Evolutionary conservation across 805 yeast species (phyloP).

Genomic region (Ogataea populi-albae): DNA sequence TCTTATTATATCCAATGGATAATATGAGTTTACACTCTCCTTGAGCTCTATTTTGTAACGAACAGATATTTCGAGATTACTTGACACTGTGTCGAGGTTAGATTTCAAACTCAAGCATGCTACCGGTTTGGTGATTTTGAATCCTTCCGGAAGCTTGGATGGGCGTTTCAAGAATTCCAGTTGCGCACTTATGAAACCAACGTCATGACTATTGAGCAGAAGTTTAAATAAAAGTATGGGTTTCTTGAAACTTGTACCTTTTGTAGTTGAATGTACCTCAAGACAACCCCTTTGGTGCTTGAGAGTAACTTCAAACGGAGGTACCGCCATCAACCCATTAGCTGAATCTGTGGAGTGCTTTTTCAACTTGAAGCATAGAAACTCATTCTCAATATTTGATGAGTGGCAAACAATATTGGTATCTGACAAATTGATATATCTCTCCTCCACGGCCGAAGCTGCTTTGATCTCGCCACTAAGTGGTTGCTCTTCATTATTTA

Average conservation of each 20-base stretch:
- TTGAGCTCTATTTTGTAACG: constrained; percentile 9
- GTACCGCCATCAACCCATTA: neutral
- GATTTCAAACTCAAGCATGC: constrained; percentile 1
- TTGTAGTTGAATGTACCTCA: constrained; percentile 6
- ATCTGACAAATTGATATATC: constrained; percentile 2
- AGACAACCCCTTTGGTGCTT: constrained; percentile 5
- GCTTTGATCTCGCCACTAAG: neutral
- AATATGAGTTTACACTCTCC: constrained; percentile 17
- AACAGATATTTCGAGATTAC: constrained; percentile 3
- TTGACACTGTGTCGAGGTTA: constrained; percentile 1
- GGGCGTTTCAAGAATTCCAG: constrained; percentile 10
- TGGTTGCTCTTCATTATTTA: constrained; percentile 3
- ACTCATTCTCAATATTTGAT: neutral
- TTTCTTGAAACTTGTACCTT: constrained; percentile 8
- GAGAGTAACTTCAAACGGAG: constrained; percentile 11
- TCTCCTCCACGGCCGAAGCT: constrained; percentile 1
- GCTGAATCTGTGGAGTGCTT: neutral
- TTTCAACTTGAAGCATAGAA: constrained; percentile 2
- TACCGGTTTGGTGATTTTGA: constrained; percentile 2
- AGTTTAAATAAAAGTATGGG: constrained; percentile 7
- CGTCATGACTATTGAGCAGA: constrained; percentile 7
- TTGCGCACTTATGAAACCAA: constrained; percentile 12
- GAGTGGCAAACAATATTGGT: constrained; percentile 8
- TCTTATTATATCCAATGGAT: constrained; percentile 18
- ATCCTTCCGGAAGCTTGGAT: constrained; percentile 2